Conservation (phyloP, 2,329 filamentous ascomycete genomes). For the Botrytis aclada region DNA sequence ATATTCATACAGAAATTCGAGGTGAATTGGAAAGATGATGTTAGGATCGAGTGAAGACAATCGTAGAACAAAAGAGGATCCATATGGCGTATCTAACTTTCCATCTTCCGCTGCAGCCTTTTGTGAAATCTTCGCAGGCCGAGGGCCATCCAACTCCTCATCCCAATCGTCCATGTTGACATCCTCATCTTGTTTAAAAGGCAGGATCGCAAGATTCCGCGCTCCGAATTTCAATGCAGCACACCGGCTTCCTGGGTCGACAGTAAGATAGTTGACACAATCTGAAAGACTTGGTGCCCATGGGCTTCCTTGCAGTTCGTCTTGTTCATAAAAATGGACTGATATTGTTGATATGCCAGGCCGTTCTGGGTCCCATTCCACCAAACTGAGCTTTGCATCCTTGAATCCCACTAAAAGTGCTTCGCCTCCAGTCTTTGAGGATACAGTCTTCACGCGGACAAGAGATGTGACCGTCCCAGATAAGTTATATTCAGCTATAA, state of each 20-base stretch:
- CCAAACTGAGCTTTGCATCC: slow-evolving; percentile 87
- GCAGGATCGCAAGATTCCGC: slow-evolving; percentile 86
- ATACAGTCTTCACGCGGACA: slow-evolving; percentile 68
- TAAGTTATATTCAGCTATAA: slow-evolving; percentile 80
- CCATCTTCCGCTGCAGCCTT: slow-evolving; percentile 32
- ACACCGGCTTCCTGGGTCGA: slow-evolving; percentile 89
- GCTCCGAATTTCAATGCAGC: slow-evolving; percentile 90
- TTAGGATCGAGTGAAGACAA: slow-evolving; percentile 84
- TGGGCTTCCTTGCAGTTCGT: slow-evolving; percentile 77
- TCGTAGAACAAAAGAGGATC: slow-evolving; percentile 87
- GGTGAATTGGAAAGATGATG: slow-evolving; percentile 83
- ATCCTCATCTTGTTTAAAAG: slow-evolving; percentile 88
- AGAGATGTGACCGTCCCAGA: slow-evolving; percentile 83
- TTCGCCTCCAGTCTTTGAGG: slow-evolving; percentile 77
- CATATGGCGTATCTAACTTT: slow-evolving; percentile 65
- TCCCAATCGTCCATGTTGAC: slow-evolving; percentile 91
- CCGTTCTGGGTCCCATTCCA: slow-evolving; percentile 87
- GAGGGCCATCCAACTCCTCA: slow-evolving; percentile 70
- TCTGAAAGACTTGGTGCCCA: slow-evolving; percentile 75
- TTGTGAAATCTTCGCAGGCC: slow-evolving; percentile 45
- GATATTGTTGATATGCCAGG: slow-evolving; percentile 82
- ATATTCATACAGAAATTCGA: slow-evolving; percentile 94
- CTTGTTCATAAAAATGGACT: slow-evolving; percentile 97
- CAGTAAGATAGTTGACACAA: slow-evolving; percentile 76
- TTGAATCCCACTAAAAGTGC: slow-evolving; percentile 79